phyloP scores from a whole-genome alignment of 1,284 basidiomycete genomes.

The Cryptococcus sp. region DNA sequence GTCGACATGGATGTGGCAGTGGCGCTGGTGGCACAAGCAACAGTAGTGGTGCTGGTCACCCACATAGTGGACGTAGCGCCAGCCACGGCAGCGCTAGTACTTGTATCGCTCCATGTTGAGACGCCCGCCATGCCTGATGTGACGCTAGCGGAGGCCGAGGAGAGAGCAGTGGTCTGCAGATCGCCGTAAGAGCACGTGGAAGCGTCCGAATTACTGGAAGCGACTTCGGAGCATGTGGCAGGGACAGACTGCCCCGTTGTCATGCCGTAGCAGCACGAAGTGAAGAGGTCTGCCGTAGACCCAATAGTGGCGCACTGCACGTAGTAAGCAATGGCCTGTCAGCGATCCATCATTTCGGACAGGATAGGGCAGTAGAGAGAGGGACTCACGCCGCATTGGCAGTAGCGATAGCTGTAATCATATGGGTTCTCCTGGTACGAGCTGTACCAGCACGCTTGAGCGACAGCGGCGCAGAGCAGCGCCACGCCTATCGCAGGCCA shows the following conservation, averaged over 20 bases:
- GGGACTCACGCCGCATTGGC: conserved; percentile 19
- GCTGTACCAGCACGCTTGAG: conserved; percentile 24
- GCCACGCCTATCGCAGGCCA: conserved; percentile 7
- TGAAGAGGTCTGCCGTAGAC: conserved; percentile 17
- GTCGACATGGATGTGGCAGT: conserved; percentile 4
- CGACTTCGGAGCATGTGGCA: conserved; percentile 14
- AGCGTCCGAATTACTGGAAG: conserved; percentile 6
- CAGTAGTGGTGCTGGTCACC: conserved; percentile 16
- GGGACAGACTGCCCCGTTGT: conserved; percentile 19
- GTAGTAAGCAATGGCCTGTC: neutral
- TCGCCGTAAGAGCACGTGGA: conserved; percentile 15
- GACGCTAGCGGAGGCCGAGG: neutral
- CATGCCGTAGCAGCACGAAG: conserved; percentile 20
- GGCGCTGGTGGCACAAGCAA: conserved; percentile 9
- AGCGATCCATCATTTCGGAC: neutral
- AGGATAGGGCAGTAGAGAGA: neutral
- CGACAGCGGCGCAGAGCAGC: conserved; percentile 18
- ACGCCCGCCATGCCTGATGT: neutral
- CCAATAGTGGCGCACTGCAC: conserved; percentile 14
- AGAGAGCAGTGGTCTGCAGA: conserved; percentile 11
- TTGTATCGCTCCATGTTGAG: neutral
- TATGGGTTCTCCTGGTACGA: conserved; percentile 24
- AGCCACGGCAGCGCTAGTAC: neutral
- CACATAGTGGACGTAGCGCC: conserved; percentile 5
- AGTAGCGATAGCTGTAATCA: conserved; percentile 21